Evolutionary conservation across 2,329 filamentous ascomycete species (phyloP).

Genomic region (Xylariaceae sp.): DNA sequence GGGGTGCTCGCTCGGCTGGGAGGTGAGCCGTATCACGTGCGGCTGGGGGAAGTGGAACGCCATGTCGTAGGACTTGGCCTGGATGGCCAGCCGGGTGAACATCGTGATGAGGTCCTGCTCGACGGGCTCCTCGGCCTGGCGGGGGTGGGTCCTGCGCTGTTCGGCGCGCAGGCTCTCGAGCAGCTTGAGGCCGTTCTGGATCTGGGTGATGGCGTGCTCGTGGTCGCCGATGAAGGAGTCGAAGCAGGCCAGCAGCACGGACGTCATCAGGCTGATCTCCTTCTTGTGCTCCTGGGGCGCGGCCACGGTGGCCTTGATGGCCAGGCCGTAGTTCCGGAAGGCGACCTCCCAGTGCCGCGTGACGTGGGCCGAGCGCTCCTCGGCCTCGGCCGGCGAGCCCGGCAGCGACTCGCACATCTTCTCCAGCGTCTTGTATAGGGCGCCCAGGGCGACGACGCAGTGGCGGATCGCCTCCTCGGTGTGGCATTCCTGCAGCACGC

Average conservation of each 20-base stretch:
- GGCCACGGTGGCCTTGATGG: constrained; percentile 42
- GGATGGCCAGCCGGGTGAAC: constrained; percentile 56
- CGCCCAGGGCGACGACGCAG: constrained; percentile 58
- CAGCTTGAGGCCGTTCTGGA: constrained; percentile 49
- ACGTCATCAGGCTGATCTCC: constrained; percentile 54
- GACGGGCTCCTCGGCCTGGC: constrained; percentile 38
- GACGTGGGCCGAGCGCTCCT: constrained; percentile 30
- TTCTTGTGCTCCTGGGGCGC: constrained; percentile 37
- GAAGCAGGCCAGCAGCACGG: constrained; percentile 59
- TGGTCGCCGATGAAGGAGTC: constrained; percentile 61
- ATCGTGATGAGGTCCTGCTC: constrained; percentile 55
- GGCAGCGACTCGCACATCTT: constrained; percentile 45
- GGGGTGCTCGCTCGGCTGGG: constrained; percentile 26
- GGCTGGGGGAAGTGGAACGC: constrained; percentile 59
- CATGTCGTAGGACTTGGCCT: constrained; percentile 62
- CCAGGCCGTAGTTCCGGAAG: constrained; percentile 50
- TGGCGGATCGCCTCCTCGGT: constrained; percentile 54
- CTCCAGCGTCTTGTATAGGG: constrained; percentile 60
- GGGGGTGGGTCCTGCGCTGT: constrained; percentile 30
- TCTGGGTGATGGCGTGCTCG: constrained; percentile 52
- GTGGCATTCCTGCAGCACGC: constrained; percentile 57
- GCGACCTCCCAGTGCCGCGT: constrained; percentile 52
- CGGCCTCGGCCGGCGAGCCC: constrained; percentile 31
- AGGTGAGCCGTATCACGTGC: constrained; percentile 47
- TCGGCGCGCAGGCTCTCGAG: constrained; percentile 45